These are phyloP conservation scores for Cyclotella kingstonii DNA, from an alignment of 108 stramenopile genomes.

Conservation along the genomic window DNA sequence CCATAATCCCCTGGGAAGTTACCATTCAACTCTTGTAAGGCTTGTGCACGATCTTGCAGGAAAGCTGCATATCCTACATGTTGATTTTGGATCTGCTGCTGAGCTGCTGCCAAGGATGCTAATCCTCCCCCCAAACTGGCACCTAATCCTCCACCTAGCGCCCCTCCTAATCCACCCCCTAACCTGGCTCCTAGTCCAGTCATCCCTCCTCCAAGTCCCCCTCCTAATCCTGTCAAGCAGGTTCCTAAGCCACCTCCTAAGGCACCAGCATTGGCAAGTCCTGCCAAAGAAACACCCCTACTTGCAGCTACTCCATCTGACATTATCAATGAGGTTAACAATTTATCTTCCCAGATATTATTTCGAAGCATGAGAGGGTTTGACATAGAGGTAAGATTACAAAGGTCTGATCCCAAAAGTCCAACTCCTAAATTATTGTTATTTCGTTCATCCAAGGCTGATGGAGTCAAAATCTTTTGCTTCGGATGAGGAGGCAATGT, in stretches of 20 bases:
- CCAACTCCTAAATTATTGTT: not conserved
- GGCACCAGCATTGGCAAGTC: constrained; percentile 6
- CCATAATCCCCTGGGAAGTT: not conserved
- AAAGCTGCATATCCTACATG: constrained; percentile 15
- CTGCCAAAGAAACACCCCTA: constrained; percentile 37
- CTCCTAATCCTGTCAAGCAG: too few species aligned
- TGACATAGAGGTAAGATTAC: not conserved
- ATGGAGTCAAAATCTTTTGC: constrained; percentile 63
- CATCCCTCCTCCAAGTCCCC: too few species aligned
- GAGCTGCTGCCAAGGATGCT: constrained; percentile 36
- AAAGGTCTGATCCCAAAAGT: not conserved
- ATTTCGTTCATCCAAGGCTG: not conserved
- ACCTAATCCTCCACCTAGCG: not conserved
- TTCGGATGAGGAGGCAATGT: constrained; percentile 85
- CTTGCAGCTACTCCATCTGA: constrained; percentile 25
- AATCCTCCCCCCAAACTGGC: constrained; percentile 8
- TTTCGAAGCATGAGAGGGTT: constrained; percentile 51
- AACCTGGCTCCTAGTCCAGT: too few species aligned
- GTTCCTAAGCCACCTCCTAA: not conserved
- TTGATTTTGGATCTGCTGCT: constrained; percentile 24
- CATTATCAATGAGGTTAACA: constrained; percentile 74
- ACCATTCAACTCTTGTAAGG: not conserved
- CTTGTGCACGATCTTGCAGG: constrained; percentile 13
- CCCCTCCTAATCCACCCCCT: too few species aligned
- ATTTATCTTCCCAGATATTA: constrained; percentile 78